phyloP scores from a whole-genome alignment of 2,329 filamentous ascomycete genomes.

The Sarocladium kiliense region DNA sequence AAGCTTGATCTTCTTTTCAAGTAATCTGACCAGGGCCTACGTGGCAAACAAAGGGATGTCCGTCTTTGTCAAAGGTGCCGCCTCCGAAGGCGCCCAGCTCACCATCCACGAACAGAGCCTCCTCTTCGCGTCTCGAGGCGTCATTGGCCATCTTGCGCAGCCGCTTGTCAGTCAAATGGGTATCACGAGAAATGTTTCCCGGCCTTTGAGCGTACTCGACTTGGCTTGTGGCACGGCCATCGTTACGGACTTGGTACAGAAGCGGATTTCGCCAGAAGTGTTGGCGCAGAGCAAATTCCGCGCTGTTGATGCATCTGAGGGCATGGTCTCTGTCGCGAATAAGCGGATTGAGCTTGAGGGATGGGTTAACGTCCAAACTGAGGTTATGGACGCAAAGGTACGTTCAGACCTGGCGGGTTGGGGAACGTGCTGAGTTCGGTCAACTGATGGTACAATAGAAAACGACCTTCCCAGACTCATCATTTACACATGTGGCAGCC shows the following conservation, averaged over 20 bases:
- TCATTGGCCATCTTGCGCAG: not conserved
- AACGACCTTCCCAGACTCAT: slow-evolving; percentile 30
- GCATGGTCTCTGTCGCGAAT: slow-evolving; percentile 35
- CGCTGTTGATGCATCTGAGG: slow-evolving; percentile 42
- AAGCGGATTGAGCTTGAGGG: slow-evolving; percentile 31
- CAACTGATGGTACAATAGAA: slow-evolving; percentile 21
- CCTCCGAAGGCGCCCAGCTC: not conserved
- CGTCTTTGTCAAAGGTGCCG: not conserved
- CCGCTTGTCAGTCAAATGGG: not conserved
- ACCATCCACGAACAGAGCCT: not conserved
- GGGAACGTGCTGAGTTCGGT: not conserved
- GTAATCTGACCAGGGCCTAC: too few species aligned
- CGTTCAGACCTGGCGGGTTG: slow-evolving; percentile 6
- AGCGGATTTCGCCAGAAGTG: slow-evolving; percentile 28
- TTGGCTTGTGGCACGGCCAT: slow-evolving; percentile 49
- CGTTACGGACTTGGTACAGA: slow-evolving; percentile 39
- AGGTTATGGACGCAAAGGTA: slow-evolving; percentile 42
- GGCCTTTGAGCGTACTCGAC: slow-evolving; percentile 40
- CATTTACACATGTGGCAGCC: slow-evolving; percentile 39
- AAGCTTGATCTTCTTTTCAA: not conserved
- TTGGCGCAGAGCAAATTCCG: slow-evolving; percentile 39
- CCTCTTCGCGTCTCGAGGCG: not conserved
- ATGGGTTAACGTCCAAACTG: slow-evolving; percentile 41
- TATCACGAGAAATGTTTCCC: not conserved
- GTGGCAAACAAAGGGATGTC: too few species aligned